Percentiles rank a stretch among this genome's conserved stretches.
These are phyloP conservation scores for Stemphylium vesicarium DNA, from an alignment of 2,329 filamentous ascomycete species.

Conservation along the genomic window DNA sequence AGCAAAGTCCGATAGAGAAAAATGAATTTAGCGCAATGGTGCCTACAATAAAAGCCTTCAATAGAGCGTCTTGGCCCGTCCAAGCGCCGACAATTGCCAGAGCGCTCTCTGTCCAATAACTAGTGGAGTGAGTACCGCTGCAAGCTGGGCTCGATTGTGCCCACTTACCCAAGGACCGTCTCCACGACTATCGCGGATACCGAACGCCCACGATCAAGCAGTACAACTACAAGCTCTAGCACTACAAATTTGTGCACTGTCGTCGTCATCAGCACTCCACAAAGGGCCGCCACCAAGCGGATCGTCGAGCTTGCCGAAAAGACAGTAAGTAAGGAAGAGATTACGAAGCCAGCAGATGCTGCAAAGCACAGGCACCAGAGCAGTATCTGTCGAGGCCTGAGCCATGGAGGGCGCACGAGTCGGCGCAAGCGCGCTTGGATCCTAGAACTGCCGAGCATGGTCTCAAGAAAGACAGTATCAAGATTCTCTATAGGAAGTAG, in stretches of 20 bases:
- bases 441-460: too few relatives aligned
- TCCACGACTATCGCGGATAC: neutral
- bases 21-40: neutral
- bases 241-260: neutral
- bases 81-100: neutral
- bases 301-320: neutral
- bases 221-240: neutral
- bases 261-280: neutral
- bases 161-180: neutral
- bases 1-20: neutral
- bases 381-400: neutral
- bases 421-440: too few relatives aligned
- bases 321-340: neutral
- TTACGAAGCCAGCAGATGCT: neutral
- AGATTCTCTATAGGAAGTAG: too few relatives aligned
- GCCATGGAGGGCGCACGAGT: too few relatives aligned
- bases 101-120: constrained; percentile 1
- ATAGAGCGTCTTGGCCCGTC: neutral
- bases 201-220: neutral
- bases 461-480: too few relatives aligned
- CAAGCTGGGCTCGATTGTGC: neutral
- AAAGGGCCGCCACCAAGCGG: neutral
- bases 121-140: neutral
- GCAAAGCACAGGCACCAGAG: neutral
- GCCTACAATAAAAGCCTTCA: neutral